Conservation (phyloP, 306 rosid genomes). For the Lathyrus oleraceus region DNA sequence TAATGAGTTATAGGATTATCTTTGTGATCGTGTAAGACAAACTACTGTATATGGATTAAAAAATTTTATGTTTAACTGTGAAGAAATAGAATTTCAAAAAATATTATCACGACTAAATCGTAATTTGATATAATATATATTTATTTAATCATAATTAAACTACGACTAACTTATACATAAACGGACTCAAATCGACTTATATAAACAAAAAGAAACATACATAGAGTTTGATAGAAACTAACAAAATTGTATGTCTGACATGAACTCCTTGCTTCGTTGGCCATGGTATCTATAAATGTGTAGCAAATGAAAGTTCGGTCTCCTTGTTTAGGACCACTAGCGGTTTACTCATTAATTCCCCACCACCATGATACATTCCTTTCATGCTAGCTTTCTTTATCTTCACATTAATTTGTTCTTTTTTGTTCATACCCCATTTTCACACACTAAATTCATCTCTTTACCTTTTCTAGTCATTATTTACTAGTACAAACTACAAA, state of each 20-base stretch:
- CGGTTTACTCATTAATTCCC: slow-evolving; percentile 19
- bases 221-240: not conserved
- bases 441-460: not conserved
- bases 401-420: slow-evolving; percentile 13
- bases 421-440: not conserved
- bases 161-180: no score
- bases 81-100: no score
- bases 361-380: slow-evolving; percentile 46
- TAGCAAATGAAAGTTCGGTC: slow-evolving; percentile 25
- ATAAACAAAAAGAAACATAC: no score
- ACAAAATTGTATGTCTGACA: slow-evolving; percentile 15
- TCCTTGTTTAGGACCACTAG: slow-evolving; percentile 53
- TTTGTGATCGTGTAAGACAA: no score
- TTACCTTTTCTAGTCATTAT: slow-evolving; percentile 6
- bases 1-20: no score
- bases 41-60: no score
- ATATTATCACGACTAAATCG: no score
- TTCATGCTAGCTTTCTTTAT: slow-evolving; percentile 39
- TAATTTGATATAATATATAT: no score
- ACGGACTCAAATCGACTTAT: no score
- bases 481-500: not conserved
- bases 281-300: slow-evolving; percentile 22
- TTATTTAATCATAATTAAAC: no score
- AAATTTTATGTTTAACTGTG: no score
- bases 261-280: slow-evolving; percentile 51